Evolutionary conservation across 495 filamentous ascomycete genomes (phyloP).

Genomic region (Viridothelium virens): DNA sequence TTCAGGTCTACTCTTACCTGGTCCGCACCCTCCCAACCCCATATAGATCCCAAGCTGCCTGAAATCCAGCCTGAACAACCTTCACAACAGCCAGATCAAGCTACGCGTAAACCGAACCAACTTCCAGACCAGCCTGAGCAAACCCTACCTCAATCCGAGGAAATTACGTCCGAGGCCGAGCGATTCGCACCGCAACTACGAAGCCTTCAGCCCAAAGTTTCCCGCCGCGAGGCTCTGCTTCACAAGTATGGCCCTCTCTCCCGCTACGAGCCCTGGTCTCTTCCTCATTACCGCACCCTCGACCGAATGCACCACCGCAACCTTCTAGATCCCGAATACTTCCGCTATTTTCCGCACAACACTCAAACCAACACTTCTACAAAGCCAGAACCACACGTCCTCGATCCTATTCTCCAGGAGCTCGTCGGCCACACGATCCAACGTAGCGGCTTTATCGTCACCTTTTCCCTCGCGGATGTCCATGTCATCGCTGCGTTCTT

Average conservation of each 20-base stretch:
- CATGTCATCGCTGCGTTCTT: conserved; percentile 26
- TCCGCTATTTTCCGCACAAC: conserved; percentile 9
- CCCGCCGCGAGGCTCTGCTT: neutral
- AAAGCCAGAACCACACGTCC: neutral
- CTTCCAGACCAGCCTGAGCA: too few species aligned
- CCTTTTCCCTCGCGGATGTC: neutral
- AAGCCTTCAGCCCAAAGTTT: too few species aligned
- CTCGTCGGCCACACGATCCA: conserved; percentile 2
- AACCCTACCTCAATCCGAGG: too few species aligned
- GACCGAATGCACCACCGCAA: conserved; percentile 26
- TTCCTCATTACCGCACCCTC: conserved; percentile 29
- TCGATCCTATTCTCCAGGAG: neutral
- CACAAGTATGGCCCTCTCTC: conserved; percentile 18
- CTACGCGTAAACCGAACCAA: too few species aligned
- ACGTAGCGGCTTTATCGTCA: neutral
- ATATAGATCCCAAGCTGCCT: neutral
- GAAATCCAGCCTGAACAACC: neutral
- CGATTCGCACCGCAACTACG: too few species aligned
- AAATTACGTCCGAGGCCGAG: too few species aligned
- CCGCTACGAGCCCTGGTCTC: conserved; percentile 29
- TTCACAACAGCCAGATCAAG: neutral
- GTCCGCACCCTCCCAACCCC: neutral
- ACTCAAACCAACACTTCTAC: neutral
- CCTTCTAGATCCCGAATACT: conserved; percentile 22
- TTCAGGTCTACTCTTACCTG: conserved; percentile 20